These are phyloP conservation scores for Schrenkiella parvula DNA, from an alignment of 345 rosid genomes.

Conservation along the genomic window DNA sequence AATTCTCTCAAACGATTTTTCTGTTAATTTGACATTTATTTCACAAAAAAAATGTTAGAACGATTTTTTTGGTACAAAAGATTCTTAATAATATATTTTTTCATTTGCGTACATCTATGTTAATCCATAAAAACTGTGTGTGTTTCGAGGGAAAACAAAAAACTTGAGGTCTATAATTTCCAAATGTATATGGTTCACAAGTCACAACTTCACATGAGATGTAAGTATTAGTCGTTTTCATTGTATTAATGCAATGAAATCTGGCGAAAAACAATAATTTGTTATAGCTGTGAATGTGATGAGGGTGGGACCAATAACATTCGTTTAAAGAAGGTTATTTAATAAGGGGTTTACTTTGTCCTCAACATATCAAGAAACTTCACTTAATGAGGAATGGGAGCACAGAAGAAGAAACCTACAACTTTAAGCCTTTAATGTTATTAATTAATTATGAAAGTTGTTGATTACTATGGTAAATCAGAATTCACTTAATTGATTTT, in stretches of 20 bases:
- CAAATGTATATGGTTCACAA: not conserved
- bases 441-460: too few relatives aligned
- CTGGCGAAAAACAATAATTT: not conserved
- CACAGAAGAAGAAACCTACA: not conserved
- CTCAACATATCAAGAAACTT: constrained; percentile 9
- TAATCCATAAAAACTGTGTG: not conserved
- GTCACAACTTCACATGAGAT: not conserved
- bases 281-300: not conserved
- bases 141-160: not conserved
- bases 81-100: not conserved
- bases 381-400: constrained; percentile 10
- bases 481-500: not conserved
- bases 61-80: not conserved
- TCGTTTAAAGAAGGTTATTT: not conserved
- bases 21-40: too few relatives aligned
- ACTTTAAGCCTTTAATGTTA: not conserved
- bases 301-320: constrained; percentile 13
- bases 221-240: constrained; percentile 24
- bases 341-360: constrained; percentile 6
- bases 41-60: too few relatives aligned
- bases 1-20: too few relatives aligned
- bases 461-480: too few relatives aligned
- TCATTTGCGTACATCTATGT: not conserved
- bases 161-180: not conserved
- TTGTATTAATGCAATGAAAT: constrained; percentile 6